Percentiles rank a stretch among this genome's conserved stretches.
Conservation (phyloP, 75 land plant species). For the Pinus tabuliformis region DNA sequence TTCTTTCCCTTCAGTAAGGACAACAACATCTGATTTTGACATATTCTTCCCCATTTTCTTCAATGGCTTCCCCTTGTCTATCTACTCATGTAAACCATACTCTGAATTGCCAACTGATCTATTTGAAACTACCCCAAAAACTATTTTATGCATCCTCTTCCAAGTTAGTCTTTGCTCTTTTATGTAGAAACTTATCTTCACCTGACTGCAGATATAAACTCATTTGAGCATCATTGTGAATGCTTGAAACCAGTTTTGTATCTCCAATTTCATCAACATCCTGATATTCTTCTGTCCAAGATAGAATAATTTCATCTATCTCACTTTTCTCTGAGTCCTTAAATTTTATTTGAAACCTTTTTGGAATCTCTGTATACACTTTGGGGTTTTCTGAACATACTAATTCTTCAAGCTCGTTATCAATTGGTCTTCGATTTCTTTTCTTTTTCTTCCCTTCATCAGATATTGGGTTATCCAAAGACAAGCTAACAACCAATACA, state of each 20-base stretch:
- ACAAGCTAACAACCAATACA: too few species aligned
- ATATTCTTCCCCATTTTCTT: neutral
- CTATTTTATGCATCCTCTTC: neutral
- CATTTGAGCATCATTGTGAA: neutral
- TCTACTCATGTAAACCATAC: neutral
- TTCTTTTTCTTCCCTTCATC: conserved; percentile 6
- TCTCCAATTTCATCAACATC: too few species aligned
- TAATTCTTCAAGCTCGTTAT: neutral
- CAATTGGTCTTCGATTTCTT: conserved; percentile 8
- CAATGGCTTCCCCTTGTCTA: neutral
- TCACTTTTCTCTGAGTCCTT: too few species aligned
- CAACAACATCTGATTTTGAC: neutral
- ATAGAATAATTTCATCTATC: neutral
- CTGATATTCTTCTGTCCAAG: neutral
- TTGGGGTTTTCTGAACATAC: too few species aligned
- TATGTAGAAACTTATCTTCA: too few species aligned
- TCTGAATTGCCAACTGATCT: neutral
- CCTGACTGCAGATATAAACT: too few species aligned
- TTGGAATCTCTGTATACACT: neutral
- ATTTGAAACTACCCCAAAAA: neutral
- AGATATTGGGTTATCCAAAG: too few species aligned
- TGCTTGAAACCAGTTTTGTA: neutral
- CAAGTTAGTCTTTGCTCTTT: too few species aligned
- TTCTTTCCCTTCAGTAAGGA: too few species aligned
- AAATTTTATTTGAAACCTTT: neutral